Evolutionary conservation across 2,329 filamentous ascomycete genomes (phyloP).

Genomic region (Neofusicoccum cordaticola): DNA sequence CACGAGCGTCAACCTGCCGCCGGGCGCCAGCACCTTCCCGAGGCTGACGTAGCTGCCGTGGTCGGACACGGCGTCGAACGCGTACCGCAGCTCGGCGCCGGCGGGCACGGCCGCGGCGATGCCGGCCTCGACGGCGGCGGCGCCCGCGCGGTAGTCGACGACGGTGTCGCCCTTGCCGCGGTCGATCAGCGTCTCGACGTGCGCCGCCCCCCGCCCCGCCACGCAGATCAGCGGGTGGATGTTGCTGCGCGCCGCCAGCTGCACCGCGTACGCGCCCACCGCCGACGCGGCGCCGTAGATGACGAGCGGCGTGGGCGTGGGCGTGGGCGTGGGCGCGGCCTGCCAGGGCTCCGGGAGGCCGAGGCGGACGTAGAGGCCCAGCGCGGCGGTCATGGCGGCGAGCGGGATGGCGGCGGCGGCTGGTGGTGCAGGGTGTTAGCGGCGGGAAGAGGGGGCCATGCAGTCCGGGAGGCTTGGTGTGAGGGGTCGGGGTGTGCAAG

Average conservation of each 20-base stretch:
- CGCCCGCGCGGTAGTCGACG: constrained; percentile 56
- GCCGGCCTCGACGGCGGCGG: constrained; percentile 24
- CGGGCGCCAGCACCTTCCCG: constrained; percentile 34
- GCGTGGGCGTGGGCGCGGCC: constrained; percentile 30
- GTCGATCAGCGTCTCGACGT: constrained; percentile 53
- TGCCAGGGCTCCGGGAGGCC: constrained; percentile 50
- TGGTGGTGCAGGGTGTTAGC: not conserved
- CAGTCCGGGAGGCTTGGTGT: not conserved
- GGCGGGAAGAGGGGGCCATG: constrained; percentile 12
- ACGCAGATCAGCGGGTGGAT: constrained; percentile 63
- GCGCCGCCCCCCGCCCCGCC: constrained; percentile 52
- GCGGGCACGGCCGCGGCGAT: constrained; percentile 27
- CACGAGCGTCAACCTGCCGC: constrained; percentile 39
- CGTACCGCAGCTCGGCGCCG: constrained; percentile 27
- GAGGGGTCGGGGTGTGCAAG: too few species aligned
- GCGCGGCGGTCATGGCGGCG: constrained; percentile 53
- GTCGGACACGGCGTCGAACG: constrained; percentile 28
- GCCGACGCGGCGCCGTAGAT: constrained; percentile 54
- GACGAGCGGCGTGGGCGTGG: constrained; percentile 43
- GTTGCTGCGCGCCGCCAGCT: constrained; percentile 53
- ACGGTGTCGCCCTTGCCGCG: constrained; percentile 53
- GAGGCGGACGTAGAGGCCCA: constrained; percentile 51
- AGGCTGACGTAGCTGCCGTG: constrained; percentile 40
- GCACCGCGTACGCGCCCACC: constrained; percentile 58
- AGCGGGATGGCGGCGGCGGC: constrained; percentile 56